Evolutionary conservation across 345 rosid species (phyloP).

Genomic region (Euphorbia tirucalli): DNA sequence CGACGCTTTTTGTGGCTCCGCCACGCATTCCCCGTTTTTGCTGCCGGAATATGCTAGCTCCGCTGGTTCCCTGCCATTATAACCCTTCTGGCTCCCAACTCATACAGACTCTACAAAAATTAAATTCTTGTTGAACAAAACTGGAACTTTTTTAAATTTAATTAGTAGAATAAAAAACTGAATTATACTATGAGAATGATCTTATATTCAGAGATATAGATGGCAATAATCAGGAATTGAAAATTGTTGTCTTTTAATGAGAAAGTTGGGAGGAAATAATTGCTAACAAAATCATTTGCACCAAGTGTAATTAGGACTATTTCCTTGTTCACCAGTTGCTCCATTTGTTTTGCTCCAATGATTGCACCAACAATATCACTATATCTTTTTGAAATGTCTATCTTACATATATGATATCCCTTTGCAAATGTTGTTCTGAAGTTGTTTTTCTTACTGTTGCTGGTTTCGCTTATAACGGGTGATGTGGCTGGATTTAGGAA

Average conservation of each 20-base stretch:
- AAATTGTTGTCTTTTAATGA: constrained; percentile 17
- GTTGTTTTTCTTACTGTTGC: no score
- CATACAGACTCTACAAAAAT: constrained; percentile 9
- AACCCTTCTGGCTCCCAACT: constrained; percentile 16
- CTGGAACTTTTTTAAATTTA: not conserved
- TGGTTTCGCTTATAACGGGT: no score
- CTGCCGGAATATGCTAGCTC: constrained; percentile 3
- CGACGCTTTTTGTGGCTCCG: constrained; percentile 7
- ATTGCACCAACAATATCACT: constrained; percentile 5
- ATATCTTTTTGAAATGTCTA: no score
- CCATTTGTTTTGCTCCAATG: constrained; percentile 1
- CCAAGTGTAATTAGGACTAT: constrained; percentile 24
- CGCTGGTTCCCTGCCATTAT: constrained; percentile 14
- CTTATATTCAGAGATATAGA: constrained; percentile 15
- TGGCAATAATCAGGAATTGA: constrained; percentile 17
- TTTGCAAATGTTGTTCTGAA: no score
- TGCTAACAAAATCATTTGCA: constrained; percentile 28
- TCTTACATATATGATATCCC: no score
- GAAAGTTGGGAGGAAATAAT: constrained; percentile 20
- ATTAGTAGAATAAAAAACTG: not conserved
- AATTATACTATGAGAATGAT: constrained; percentile 17
- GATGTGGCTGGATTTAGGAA: no score
- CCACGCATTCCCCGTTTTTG: constrained; percentile 2
- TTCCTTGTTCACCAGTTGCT: constrained; percentile 13
- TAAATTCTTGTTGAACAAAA: not conserved